Evolutionary conservation across 805 yeast species (phyloP).

Genomic region (Metschnikowia peoriensis): DNA sequence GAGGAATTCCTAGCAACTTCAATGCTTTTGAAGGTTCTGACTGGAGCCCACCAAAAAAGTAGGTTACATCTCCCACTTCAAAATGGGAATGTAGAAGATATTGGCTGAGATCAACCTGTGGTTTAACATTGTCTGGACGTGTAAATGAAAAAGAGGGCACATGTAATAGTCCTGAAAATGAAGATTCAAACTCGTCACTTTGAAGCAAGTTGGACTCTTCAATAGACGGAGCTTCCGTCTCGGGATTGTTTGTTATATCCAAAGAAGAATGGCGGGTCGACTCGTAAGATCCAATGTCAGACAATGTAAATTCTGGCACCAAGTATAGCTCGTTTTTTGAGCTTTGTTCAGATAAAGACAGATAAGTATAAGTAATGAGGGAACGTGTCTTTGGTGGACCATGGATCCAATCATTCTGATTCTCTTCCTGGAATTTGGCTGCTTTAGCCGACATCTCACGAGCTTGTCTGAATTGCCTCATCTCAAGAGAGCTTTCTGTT

Average conservation of each 20-base stretch:
- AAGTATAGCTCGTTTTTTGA: conserved; percentile 1
- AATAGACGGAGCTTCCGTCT: not conserved
- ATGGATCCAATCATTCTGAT: conserved; percentile 8
- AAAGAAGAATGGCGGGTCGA: conserved; percentile 8
- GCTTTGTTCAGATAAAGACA: not conserved
- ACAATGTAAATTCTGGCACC: conserved; percentile 5
- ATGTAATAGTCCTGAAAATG: conserved; percentile 18
- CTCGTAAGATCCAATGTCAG: not conserved
- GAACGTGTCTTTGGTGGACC: conserved; percentile 23
- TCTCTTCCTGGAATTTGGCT: conserved; percentile 7
- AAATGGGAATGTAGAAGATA: conserved; percentile 31
- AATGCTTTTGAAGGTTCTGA: conserved; percentile 19
- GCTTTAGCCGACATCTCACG: conserved; percentile 5
- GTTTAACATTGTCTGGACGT: conserved; percentile 4
- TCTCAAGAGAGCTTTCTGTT: not conserved
- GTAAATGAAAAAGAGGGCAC: conserved; percentile 15
- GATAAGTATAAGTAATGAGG: conserved; percentile 6
- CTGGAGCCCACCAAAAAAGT: conserved; percentile 39
- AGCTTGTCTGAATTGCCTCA: conserved; percentile 5
- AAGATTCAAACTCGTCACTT: conserved; percentile 15
- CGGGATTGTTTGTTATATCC: conserved; percentile 3
- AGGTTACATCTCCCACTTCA: conserved; percentile 29
- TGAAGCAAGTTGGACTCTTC: not conserved
- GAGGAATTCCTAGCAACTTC: conserved; percentile 32
- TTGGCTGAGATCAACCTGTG: conserved; percentile 3